Evolutionary conservation across 2,329 filamentous ascomycete genomes (phyloP), one percentile per base, ranked within the genome.

Genomic region (Colletotrichum tabaci): DNA sequence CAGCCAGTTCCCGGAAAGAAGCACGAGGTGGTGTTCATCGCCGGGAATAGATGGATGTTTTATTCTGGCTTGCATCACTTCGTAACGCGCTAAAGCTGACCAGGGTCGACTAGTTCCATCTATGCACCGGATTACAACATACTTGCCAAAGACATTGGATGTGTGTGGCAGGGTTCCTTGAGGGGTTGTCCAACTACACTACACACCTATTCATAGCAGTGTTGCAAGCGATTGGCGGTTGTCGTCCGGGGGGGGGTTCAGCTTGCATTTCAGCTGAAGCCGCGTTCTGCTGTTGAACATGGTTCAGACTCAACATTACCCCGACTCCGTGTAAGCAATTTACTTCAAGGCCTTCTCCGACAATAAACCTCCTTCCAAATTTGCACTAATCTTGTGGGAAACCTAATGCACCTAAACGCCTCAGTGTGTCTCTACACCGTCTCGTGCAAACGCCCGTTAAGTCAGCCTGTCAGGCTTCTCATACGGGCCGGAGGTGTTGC

Each of bases 231-330:
- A 67, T 71, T 71, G 67, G 56, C 61, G 35, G 67, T 49, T 30
- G 18, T 56, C 23, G 7, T 21, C 10, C 35, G 9, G 35, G 16
- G 21, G 5, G 13, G 9, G 5, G 2, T 13, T 23, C 21, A 47
- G 30, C 58, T 46, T 67, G 62, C 67, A 67, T 52, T 56, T 70
- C 67, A 70, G 56, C 67, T 66, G 67, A 61, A 67, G 42, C 40
- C 40, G 49, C 49, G 30, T 38, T 71, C 35, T 61, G 49, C 63
- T 55, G 9, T 61, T 30, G 61, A 42, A 30, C 42, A 50, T 46
- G 63, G 56, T 21, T 35, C 23, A 56, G 63, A 26, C 40, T 58
- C 35, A 56, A 38, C 30, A 50, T 67, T 50, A 38, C 63, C 63
- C 63, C 67, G 62, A 67, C 56, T 61, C 63, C 55, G 10, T 61